Evolutionary conservation across 306 rosid species (phyloP).

Genomic region (Bauhinia variegata): DNA sequence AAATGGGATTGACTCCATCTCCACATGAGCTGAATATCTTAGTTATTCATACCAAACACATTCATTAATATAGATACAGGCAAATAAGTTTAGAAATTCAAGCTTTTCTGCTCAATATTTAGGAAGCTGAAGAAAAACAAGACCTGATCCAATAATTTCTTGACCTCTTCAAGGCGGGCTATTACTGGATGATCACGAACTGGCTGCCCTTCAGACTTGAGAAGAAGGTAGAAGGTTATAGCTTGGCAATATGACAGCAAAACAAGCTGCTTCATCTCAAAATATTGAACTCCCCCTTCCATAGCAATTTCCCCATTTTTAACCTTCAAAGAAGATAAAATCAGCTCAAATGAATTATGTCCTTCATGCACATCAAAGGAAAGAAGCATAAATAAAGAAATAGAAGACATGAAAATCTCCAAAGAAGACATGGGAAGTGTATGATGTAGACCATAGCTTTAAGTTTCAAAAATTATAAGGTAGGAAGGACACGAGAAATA

Average conservation of each 20-base stretch:
- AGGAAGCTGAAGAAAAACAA: slow-evolving; percentile 29
- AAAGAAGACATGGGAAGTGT: not conserved
- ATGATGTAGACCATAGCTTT: too few species aligned
- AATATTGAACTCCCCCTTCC: slow-evolving; percentile 72
- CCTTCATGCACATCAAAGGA: slow-evolving; percentile 11
- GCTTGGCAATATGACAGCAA: slow-evolving; percentile 84
- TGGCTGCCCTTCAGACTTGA: slow-evolving; percentile 88
- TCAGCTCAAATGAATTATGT: slow-evolving; percentile 23
- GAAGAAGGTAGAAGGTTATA: slow-evolving; percentile 68
- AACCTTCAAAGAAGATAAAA: slow-evolving; percentile 57
- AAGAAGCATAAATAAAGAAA: not conserved
- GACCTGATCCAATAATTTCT: slow-evolving; percentile 76
- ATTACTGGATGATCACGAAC: slow-evolving; percentile 81
- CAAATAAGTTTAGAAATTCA: slow-evolving; percentile 19
- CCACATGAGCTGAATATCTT: slow-evolving; percentile 15
- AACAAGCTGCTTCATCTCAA: slow-evolving; percentile 73
- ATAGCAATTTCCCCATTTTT: slow-evolving; percentile 47
- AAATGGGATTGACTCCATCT: slow-evolving; percentile 17
- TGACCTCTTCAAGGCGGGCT: slow-evolving; percentile 79
- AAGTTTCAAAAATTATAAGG: not conserved
- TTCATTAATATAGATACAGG: slow-evolving; percentile 18
- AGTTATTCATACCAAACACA: too few species aligned
- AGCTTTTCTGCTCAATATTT: not conserved
- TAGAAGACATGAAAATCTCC: not conserved
- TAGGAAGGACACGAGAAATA: slow-evolving; percentile 6